Evolutionary conservation across 495 filamentous ascomycete genomes (phyloP), one percentile per base, ranked within the genome.

Genomic region (Talaromyces ruber): DNA sequence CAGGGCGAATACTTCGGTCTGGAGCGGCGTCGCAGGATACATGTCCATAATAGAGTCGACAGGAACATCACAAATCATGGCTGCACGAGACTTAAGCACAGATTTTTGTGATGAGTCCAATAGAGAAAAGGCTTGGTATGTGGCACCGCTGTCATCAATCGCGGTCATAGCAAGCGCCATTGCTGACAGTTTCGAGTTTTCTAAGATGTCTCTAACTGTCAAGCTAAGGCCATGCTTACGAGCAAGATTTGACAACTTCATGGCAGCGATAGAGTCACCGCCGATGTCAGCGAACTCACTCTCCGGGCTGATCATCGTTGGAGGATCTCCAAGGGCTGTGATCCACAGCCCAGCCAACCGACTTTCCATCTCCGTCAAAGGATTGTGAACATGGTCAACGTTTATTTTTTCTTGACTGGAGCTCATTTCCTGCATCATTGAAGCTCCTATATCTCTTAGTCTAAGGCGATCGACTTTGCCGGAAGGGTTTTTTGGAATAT

Each of bases 11-110:
- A 87, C 67, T 0, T 80, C 84, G 65, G 82, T 83, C 67, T 88
- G 85, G 7, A 87, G 62, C 3, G 85, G 78, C 0, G 83, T 86
- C 67, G 82, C 84, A 9, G 84, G 82, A 62, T 83, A 86, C 0
- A 85, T 69, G 64, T 87, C 85, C 45, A 22, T 22, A 52, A 61
- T 51, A 8, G 22, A 18, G 21, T 52, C 64, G 3, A 58, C 50
- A 4, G 69, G 16, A 21, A 32, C 43, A 16, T 52, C 30, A 14
- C 34, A 61, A 22, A 25, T 28, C 58, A 34, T 12, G 30, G 30
- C 30, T 34, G 30, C 30, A 34, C 30, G 30, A 34, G 30, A 34
- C 9, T 34, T 34, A 34, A 34, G 30, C 30, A 12, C 30, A 12
- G 11, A 8, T 34, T 34, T 34, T 12, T 34, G 30, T 12, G 4